A percentile compares a stretch with the other conserved stretches of the same genome.
These are phyloP conservation scores for Clarireedia sp. DNA, from an alignment of 2,329 filamentous ascomycete species.

Conservation along the genomic window DNA sequence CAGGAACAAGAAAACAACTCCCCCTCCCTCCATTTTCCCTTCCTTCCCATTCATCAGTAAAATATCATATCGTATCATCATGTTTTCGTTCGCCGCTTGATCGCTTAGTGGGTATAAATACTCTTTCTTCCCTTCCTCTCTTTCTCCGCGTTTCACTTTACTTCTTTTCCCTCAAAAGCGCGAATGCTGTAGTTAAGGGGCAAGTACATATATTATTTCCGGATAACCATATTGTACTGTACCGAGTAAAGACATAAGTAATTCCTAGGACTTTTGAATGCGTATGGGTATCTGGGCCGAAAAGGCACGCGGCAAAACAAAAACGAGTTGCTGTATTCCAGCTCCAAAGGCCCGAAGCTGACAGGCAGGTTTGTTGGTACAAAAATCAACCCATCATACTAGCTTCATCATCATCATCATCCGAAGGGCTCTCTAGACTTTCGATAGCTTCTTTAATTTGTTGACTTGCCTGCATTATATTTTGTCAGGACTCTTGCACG, in stretches of 20 bases:
- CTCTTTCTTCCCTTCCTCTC: not conserved
- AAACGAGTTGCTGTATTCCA: too few relatives aligned
- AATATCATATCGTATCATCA: slow-evolving; percentile 8
- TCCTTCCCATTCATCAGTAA: not conserved
- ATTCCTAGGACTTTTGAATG: too few relatives aligned
- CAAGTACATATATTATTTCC: too few relatives aligned
- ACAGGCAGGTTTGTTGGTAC: not conserved
- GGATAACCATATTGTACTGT: too few relatives aligned
- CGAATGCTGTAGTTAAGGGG: too few relatives aligned
- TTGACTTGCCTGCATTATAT: slow-evolving; percentile 61
- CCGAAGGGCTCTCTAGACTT: slow-evolving; percentile 53
- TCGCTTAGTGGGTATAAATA: not conserved
- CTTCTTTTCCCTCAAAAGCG: too few relatives aligned
- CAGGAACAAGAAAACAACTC: too few relatives aligned
- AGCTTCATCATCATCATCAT: slow-evolving; percentile 40
- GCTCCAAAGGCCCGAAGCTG: not conserved
- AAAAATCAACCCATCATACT: slow-evolving; percentile 41
- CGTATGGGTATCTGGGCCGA: too few relatives aligned
- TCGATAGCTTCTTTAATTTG: slow-evolving; percentile 98
- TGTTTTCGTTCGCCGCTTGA: not conserved
- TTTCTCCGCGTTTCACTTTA: not conserved
- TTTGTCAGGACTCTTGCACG: slow-evolving; percentile 7
- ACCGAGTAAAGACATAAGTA: too few relatives aligned
- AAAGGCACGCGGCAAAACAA: too few relatives aligned
- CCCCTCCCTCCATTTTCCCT: not conserved